phyloP scores from a whole-genome alignment of 352 stramenopile species.

The Detonula confervacea region DNA sequence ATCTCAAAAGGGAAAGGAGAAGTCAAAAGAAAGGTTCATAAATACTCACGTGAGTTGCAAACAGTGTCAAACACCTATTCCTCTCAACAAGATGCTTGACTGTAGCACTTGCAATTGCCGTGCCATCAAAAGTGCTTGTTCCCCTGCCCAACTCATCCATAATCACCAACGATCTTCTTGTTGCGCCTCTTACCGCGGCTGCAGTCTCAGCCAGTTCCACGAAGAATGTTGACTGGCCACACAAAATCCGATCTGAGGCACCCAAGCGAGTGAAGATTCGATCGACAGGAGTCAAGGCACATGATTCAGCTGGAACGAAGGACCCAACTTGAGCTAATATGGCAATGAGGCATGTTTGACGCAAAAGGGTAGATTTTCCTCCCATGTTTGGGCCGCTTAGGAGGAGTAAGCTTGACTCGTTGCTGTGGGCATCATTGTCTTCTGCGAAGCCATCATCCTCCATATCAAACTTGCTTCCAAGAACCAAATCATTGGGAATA shows the following conservation, averaged over 20 bases:
- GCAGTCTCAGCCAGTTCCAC: conserved; percentile 98
- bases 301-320: conserved; percentile 96
- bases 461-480: conserved; percentile 84
- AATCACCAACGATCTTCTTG: conserved; percentile 93
- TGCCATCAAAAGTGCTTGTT: conserved; percentile 98
- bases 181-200: conserved; percentile 95
- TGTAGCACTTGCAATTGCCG: conserved; percentile 97
- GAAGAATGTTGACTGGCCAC: conserved; percentile 99
- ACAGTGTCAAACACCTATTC: conserved; percentile 92
- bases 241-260: conserved; percentile 96
- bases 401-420: conserved; percentile 85
- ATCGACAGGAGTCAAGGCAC: conserved; percentile 95
- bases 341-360: conserved; percentile 96
- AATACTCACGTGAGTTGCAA: conserved; percentile 92
- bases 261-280: conserved; percentile 99
- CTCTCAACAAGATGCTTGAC: conserved; percentile 93
- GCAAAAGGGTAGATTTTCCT: conserved; percentile 97
- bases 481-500: conserved; percentile 95
- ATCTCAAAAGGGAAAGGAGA: no score
- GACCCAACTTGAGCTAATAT: conserved; percentile 99
- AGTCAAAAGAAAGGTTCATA: neutral
- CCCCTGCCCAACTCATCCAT: conserved; percentile 98
- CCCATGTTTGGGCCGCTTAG: conserved; percentile 97
- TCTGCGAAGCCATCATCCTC: conserved; percentile 11
- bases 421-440: conserved; percentile 11